Conservation (phyloP, 345 rosid species). For the Eucalyptus shirleyi region DNA sequence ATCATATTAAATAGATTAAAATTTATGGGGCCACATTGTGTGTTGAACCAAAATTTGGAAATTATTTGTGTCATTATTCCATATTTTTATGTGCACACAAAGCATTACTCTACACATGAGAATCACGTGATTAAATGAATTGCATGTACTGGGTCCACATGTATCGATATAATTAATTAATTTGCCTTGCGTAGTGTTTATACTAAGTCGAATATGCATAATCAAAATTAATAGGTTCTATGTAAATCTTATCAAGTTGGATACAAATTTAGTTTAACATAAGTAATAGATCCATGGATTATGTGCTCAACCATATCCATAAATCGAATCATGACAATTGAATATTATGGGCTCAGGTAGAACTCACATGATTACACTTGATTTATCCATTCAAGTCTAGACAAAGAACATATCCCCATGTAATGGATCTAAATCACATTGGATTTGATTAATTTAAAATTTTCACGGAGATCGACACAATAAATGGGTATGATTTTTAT, state of each 20-base stretch:
- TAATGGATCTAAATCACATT: no score
- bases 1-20: no score
- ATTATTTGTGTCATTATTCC: neutral
- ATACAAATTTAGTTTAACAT: neutral
- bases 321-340: neutral
- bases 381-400: neutral
- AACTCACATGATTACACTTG: neutral
- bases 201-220: no score
- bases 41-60: no score
- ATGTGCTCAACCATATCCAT: neutral
- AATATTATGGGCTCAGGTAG: neutral
- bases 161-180: neutral
- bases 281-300: neutral
- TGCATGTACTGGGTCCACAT: neutral
- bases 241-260: no score
- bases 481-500: no score
- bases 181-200: neutral
- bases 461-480: neutral
- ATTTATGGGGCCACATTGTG: rapidly evolving
- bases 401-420: neutral
- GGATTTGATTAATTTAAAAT: no score
- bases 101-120: neutral
- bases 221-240: neutral
- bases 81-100: neutral
- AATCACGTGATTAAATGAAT: neutral